Evolutionary conservation across 768 basidiomycete genomes (phyloP).

Genomic region (Mycena floridula): DNA sequence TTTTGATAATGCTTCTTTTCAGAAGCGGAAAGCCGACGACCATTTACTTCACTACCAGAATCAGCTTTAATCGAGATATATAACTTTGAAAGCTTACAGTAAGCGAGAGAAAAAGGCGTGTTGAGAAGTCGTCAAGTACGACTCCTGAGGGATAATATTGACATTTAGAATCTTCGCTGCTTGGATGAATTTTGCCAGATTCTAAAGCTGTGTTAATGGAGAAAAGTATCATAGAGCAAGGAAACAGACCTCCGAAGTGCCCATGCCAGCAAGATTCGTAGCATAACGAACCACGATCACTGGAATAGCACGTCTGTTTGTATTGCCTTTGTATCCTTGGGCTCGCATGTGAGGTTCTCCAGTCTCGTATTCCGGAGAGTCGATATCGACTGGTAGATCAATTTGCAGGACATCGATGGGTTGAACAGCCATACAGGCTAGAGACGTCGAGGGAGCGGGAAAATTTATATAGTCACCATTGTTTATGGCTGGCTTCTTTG

Average conservation of each 20-base stretch:
- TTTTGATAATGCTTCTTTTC: conserved; percentile 4
- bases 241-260: conserved; percentile 1
- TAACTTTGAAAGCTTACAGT: not conserved
- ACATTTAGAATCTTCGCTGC: not conserved
- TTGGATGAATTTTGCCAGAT: not conserved
- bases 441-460: not conserved
- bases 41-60: conserved; percentile 7
- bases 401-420: conserved; percentile 7
- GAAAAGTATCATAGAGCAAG: not conserved
- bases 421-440: conserved; percentile 7
- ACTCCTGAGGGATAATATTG: not conserved
- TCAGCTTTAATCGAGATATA: not conserved
- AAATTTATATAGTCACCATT: conserved; percentile 1
- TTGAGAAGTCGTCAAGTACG: not conserved
- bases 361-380: conserved; percentile 1
- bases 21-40: conserved; percentile 4
- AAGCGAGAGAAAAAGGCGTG: not conserved
- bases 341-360: not conserved
- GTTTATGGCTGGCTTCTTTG: not conserved
- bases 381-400: conserved; percentile 7
- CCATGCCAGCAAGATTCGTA: conserved; percentile 5
- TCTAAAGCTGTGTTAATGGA: not conserved
- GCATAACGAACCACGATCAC: conserved; percentile 10
- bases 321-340: conserved; percentile 5
- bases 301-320: conserved; percentile 7